A percentile compares a stretch with the other conserved stretches of the same genome.
These are phyloP conservation scores for Elsinoe arachidis DNA, from an alignment of 2,329 filamentous ascomycete genomes.

Conservation along the genomic window DNA sequence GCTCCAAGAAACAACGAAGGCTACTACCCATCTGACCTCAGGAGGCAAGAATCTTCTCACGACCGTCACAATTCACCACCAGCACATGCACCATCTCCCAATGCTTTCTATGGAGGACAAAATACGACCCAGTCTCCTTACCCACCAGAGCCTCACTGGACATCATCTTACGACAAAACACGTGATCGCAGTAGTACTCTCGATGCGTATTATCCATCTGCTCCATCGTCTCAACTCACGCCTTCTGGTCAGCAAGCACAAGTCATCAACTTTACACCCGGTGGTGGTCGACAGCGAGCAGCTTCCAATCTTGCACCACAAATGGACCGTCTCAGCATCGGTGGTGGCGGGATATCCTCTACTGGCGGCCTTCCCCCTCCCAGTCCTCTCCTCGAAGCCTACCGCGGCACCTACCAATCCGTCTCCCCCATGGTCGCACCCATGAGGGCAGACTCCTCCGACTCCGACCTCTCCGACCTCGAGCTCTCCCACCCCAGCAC, in stretches of 20 bases:
- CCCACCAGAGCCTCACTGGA: constrained; percentile 4
- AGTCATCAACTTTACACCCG: constrained; percentile 5
- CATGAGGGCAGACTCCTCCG: constrained; percentile 46
- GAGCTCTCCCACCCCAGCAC: constrained; percentile 32
- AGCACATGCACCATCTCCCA: neutral
- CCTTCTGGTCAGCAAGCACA: neutral
- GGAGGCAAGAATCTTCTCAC: neutral
- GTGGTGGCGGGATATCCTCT: constrained; percentile 36
- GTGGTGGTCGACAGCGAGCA: neutral
- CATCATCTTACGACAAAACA: constrained; percentile 1
- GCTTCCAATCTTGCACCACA: constrained; percentile 26
- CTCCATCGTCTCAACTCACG: constrained; percentile 3
- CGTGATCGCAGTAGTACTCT: constrained; percentile 4
- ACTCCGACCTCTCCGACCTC: constrained; percentile 46
- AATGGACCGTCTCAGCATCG: constrained; percentile 41
- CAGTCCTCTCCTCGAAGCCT: constrained; percentile 83
- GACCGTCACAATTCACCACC: neutral
- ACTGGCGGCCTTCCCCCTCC: constrained; percentile 50
- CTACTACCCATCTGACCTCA: neutral
- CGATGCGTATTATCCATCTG: neutral
- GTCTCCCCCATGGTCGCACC: constrained; percentile 92
- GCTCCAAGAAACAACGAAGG: neutral
- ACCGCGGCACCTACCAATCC: constrained; percentile 87
- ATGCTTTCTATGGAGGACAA: constrained; percentile 4
- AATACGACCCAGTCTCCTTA: neutral